phyloP scores from a whole-genome alignment of 1,284 basidiomycete genomes.

The Xerocomus amazonicus region DNA sequence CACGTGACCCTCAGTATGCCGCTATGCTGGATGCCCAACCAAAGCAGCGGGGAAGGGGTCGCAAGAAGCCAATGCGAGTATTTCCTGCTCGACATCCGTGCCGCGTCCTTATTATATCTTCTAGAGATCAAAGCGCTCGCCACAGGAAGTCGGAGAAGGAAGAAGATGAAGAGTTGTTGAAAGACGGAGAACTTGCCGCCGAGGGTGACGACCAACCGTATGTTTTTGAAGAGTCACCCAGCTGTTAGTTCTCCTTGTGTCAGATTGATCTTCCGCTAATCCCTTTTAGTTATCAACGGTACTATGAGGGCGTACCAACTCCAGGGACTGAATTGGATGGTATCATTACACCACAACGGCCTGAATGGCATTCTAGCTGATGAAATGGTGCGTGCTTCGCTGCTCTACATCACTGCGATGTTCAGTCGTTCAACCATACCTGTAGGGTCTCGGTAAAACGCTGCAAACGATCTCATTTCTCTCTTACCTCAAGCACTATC shows the following conservation, averaged over 20 bases:
- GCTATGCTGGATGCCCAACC: constrained; percentile 82
- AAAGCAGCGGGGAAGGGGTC: constrained; percentile 75
- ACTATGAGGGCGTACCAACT: constrained; percentile 93
- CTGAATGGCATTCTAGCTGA: constrained; percentile 93
- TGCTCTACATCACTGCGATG: neutral
- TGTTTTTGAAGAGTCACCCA: constrained; percentile 90
- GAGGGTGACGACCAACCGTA: constrained; percentile 83
- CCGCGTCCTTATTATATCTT: constrained; percentile 7
- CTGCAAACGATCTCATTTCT: constrained; percentile 98
- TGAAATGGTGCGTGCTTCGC: constrained; percentile 70
- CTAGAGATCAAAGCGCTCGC: constrained; percentile 72
- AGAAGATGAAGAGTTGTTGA: constrained; percentile 93
- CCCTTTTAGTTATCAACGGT: constrained; percentile 73
- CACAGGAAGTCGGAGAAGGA: constrained; percentile 98
- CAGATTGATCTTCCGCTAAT: neutral
- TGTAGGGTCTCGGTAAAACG: constrained; percentile 94
- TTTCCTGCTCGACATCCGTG: neutral
- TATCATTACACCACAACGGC: constrained; percentile 88
- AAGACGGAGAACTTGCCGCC: constrained; percentile 77
- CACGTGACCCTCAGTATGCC: constrained; percentile 93
- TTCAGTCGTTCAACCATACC: constrained; percentile 2
- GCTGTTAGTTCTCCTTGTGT: constrained; percentile 54
- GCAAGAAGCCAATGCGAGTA: constrained; percentile 73
- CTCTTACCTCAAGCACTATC: constrained; percentile 88
- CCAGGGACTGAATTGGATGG: constrained; percentile 98